Evolutionary conservation across 2,329 filamentous ascomycete species (phyloP).

Genomic region (Pyricularia pennisetigena): DNA sequence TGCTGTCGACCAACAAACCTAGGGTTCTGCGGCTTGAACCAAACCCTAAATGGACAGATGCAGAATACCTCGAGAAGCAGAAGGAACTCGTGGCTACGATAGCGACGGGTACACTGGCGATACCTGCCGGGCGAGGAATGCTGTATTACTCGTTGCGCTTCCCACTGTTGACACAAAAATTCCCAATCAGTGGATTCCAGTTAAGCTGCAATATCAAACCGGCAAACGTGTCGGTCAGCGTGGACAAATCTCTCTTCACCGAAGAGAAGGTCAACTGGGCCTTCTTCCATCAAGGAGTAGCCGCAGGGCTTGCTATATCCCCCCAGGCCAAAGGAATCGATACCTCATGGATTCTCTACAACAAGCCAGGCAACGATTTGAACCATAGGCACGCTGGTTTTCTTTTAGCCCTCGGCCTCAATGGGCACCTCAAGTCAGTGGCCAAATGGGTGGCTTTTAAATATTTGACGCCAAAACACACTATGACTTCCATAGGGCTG

Average conservation of each 20-base stretch:
- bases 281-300: constrained; percentile 93
- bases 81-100: constrained; percentile 82
- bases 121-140: constrained; percentile 79
- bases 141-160: constrained; percentile 80
- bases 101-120: constrained; percentile 77
- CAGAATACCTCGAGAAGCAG: constrained; percentile 82
- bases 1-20: constrained; percentile 78
- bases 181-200: constrained; percentile 83
- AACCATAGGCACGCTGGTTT: constrained; percentile 97
- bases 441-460: constrained; percentile 99
- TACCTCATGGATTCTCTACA: constrained; percentile 97
- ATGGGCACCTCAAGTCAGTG: constrained; percentile 86
- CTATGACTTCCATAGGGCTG: constrained; percentile 97
- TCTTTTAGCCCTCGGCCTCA: constrained; percentile 79
- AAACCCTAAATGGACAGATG: constrained; percentile 71
- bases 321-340: constrained; percentile 87
- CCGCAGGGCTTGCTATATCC: constrained; percentile 87
- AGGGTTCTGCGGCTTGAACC: constrained; percentile 69
- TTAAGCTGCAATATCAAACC: constrained; percentile 87
- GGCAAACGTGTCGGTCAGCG: constrained; percentile 83
- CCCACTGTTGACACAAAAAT: constrained; percentile 86
- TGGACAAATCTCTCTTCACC: constrained; percentile 76
- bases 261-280: constrained; percentile 98
- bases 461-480: constrained; percentile 97
- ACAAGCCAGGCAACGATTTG: constrained; percentile 77